A percentile compares a stretch with the other conserved stretches of the same genome.
phyloP scores from a whole-genome alignment of 768 basidiomycete genomes.

The Exsudoporus frostii region DNA sequence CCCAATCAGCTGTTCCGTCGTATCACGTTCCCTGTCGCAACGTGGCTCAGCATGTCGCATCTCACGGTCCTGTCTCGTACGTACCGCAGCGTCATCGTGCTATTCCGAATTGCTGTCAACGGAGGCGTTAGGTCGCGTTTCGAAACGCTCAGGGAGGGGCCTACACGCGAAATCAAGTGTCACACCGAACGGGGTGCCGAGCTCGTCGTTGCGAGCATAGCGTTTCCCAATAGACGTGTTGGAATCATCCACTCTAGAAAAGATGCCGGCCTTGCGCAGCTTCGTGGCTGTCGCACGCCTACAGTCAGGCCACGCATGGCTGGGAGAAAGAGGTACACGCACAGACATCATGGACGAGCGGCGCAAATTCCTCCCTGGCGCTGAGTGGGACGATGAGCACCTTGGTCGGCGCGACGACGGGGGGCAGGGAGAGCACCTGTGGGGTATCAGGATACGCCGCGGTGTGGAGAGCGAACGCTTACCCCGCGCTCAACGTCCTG shows the following conservation, averaged over 20 bases:
- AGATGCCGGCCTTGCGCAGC: constrained; percentile 84
- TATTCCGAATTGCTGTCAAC: constrained; percentile 74
- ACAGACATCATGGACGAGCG: constrained; percentile 89
- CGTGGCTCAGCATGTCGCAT: neutral
- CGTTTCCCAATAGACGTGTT: constrained; percentile 94
- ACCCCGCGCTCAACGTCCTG: constrained; percentile 88
- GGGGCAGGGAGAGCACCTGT: constrained; percentile 87
- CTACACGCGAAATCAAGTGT: constrained; percentile 93
- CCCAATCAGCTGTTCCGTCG: constrained; percentile 90
- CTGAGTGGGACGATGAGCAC: constrained; percentile 95
- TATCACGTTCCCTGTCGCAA: constrained; percentile 79
- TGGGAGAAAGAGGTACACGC: constrained; percentile 35
- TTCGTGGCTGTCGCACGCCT: constrained; percentile 59
- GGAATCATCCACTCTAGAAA: constrained; percentile 94
- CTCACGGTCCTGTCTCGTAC: constrained; percentile 25
- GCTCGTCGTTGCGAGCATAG: constrained; percentile 96
- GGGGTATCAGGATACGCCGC: neutral
- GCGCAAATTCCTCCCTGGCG: constrained; percentile 77
- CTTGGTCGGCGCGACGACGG: constrained; percentile 92
- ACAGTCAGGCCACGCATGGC: neutral
- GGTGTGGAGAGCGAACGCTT: constrained; percentile 28
- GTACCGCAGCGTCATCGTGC: constrained; percentile 91
- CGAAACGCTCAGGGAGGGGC: neutral
- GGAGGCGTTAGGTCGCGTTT: neutral
- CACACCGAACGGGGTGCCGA: constrained; percentile 95